Evolutionary conservation across 1,284 basidiomycete genomes (phyloP).

Genomic region (Mixia osmundae): DNA sequence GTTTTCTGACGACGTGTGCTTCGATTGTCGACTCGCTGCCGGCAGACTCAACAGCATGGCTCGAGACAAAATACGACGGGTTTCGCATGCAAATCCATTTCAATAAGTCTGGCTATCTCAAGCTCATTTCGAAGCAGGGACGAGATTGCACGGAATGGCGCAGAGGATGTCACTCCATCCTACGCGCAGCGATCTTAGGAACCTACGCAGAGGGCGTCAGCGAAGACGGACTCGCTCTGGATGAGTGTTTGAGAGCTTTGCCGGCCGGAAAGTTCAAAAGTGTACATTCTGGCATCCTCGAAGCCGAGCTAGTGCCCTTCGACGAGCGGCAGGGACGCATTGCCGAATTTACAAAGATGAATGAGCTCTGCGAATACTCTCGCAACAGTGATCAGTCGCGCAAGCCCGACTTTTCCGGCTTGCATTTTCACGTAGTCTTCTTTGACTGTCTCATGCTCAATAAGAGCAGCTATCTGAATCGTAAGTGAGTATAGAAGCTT

Average conservation of each 20-base stretch:
- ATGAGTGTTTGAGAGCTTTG: constrained; percentile 1
- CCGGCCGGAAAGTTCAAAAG: not conserved
- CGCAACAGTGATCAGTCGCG: not conserved
- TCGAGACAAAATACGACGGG: constrained; percentile 71
- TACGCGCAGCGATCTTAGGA: constrained; percentile 32
- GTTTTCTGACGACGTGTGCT: constrained; percentile 49
- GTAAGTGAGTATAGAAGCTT: no score
- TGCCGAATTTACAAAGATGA: constrained; percentile 27
- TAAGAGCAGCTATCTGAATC: constrained; percentile 31
- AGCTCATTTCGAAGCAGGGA: constrained; percentile 61
- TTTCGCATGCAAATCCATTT: constrained; percentile 71
- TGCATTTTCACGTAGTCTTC: constrained; percentile 38
- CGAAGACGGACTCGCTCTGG: constrained; percentile 4
- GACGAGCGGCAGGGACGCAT: constrained; percentile 28
- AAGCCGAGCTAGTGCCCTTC: constrained; percentile 71
- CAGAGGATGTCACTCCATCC: constrained; percentile 26
- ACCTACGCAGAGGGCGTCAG: not conserved
- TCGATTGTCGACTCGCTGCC: constrained; percentile 17
- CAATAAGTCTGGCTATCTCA: constrained; percentile 30
- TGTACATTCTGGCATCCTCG: constrained; percentile 33
- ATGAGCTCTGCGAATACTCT: not conserved
- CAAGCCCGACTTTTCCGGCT: not conserved
- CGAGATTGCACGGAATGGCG: constrained; percentile 54
- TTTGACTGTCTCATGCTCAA: constrained; percentile 55
- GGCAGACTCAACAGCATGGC: constrained; percentile 8